Evolutionary conservation across 345 rosid genomes (phyloP).

Genomic region (Mallotus nudiflorus): DNA sequence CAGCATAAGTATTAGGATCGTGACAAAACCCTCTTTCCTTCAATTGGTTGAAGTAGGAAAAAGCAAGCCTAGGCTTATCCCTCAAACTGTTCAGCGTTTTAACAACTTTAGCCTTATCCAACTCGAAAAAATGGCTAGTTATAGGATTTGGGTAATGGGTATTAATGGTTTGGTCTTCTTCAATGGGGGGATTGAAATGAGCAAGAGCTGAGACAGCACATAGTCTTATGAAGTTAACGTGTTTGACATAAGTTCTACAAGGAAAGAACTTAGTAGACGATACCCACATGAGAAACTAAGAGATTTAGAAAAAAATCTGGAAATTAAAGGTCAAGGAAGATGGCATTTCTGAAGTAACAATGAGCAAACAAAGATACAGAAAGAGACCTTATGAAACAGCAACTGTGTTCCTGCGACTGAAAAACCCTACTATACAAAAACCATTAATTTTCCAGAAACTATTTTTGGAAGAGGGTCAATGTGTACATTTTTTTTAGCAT

Average conservation of each 20-base stretch:
- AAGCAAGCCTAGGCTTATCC: conserved; percentile 48
- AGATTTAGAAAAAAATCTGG: too few species aligned
- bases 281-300: conserved; percentile 12
- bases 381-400: too few species aligned
- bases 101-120: conserved; percentile 32
- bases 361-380: too few species aligned
- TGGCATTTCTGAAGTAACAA: too few species aligned
- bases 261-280: conserved; percentile 19
- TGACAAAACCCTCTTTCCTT: conserved; percentile 37
- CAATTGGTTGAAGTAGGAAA: conserved; percentile 41
- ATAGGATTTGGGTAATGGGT: conserved; percentile 12
- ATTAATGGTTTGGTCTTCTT: conserved; percentile 18
- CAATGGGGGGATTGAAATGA: conserved; percentile 19
- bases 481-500: too few species aligned
- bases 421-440: too few species aligned
- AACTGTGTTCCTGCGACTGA: too few species aligned
- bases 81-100: conserved; percentile 32
- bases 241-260: conserved; percentile 15
- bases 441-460: too few species aligned
- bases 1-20: conserved; percentile 46
- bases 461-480: too few species aligned
- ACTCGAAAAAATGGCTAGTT: conserved; percentile 19
- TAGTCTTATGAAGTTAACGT: conserved; percentile 21
- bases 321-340: too few species aligned
- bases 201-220: conserved; percentile 28